These are phyloP conservation scores for Solanum arcanum DNA, from an alignment of 257 asterid genomes.

Conservation along the genomic window DNA sequence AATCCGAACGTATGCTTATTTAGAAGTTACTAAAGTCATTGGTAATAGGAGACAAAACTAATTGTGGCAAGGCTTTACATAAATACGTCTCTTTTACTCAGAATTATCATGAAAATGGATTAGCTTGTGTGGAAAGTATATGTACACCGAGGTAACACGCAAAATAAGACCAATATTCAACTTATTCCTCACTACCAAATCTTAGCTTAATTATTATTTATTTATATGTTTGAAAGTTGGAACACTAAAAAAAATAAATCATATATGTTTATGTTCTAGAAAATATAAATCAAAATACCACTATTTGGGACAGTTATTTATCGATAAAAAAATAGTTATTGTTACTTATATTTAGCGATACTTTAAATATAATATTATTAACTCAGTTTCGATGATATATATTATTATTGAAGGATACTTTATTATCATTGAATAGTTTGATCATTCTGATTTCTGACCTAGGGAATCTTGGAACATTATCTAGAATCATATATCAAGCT, in stretches of 20 bases:
- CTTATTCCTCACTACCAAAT: neutral
- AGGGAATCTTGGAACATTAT: neutral
- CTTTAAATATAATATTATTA: accelerated
- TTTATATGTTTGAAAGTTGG: neutral
- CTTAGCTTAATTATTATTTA: neutral
- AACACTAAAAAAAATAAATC: neutral
- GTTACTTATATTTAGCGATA: neutral
- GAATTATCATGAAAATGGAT: neutral
- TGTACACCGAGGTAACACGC: neutral
- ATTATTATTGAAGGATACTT: neutral
- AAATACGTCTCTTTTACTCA: neutral
- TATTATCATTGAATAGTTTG: neutral
- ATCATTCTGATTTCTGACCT: neutral
- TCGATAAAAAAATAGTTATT: neutral
- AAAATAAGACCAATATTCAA: neutral
- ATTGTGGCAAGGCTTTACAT: neutral
- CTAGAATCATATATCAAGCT: neutral
- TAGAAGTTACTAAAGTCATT: neutral
- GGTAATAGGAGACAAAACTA: neutral
- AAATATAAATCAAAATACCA: neutral
- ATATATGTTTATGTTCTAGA: neutral
- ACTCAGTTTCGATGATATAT: accelerated
- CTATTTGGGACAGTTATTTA: neutral
- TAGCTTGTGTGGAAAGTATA: neutral
- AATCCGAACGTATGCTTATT: neutral